Evolutionary conservation across 768 basidiomycete species (phyloP).

Genomic region (Sarcodon sp.): DNA sequence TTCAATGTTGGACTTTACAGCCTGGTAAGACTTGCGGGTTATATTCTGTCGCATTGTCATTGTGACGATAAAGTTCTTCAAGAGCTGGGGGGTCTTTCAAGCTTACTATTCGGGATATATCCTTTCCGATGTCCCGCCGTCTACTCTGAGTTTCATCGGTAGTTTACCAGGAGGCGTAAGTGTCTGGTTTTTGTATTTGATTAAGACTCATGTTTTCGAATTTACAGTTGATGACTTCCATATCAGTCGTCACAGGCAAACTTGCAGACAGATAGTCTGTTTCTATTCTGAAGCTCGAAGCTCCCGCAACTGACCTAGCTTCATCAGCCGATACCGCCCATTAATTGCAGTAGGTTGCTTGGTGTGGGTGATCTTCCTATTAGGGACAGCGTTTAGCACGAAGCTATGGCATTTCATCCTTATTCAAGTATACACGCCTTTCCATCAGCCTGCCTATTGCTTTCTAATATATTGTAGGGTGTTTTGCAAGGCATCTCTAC

Average conservation of each 20-base stretch:
- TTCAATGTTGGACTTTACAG: neutral
- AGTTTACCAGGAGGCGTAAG: constrained; percentile 13
- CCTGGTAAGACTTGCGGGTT: neutral
- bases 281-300: neutral
- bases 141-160: constrained; percentile 12
- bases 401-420: constrained; percentile 19
- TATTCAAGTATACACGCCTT: too few species aligned
- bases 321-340: constrained; percentile 6
- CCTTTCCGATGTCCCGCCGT: constrained; percentile 8
- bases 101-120: constrained; percentile 17
- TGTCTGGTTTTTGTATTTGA: neutral
- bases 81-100: constrained; percentile 20
- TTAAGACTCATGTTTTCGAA: neutral
- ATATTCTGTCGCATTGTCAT: neutral
- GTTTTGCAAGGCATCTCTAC: constrained; percentile 14
- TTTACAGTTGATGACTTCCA: constrained; percentile 14
- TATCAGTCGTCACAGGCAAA: constrained; percentile 16
- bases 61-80: constrained; percentile 2
- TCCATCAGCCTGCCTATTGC: too few species aligned
- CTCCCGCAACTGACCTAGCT: neutral
- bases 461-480: constrained; percentile 11
- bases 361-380: constrained; percentile 14
- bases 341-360: constrained; percentile 18
- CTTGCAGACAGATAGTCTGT: constrained; percentile 20
- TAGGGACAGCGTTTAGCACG: constrained; percentile 18